A percentile compares a stretch with the other conserved stretches of the same genome.
phyloP scores from a whole-genome alignment of 23 red algal genomes.

The Cyanidium caldarium region DNA sequence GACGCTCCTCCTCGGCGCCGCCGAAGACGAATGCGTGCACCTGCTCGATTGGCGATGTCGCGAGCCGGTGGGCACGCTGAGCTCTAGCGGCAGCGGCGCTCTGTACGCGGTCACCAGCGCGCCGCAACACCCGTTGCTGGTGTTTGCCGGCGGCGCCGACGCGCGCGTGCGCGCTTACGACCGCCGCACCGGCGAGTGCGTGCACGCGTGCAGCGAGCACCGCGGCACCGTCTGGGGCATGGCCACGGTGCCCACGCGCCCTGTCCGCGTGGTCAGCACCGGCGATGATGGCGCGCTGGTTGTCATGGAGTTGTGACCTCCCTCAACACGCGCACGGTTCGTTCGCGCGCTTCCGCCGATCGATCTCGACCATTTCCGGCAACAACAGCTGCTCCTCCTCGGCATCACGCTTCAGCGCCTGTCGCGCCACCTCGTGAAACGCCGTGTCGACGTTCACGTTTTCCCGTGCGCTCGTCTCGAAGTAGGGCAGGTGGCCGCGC shows the following conservation, averaged over 20 bases:
- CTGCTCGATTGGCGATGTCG: neutral
- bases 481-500: conserved; percentile 43
- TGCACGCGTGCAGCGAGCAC: neutral
- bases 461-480: conserved; percentile 93
- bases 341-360: neutral
- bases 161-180: neutral
- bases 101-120: neutral
- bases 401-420: conserved; percentile 37
- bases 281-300: too few species aligned
- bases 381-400: conserved; percentile 57
- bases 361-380: conserved; percentile 7
- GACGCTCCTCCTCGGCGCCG: neutral
- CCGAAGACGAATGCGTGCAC: conserved; percentile 3
- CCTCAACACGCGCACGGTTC: neutral
- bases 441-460: conserved; percentile 79
- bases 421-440: conserved; percentile 55
- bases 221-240: too few species aligned
- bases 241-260: too few species aligned
- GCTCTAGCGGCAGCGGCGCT: neutral
- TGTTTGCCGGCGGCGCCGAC: neutral
- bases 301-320: too few species aligned
- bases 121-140: neutral
- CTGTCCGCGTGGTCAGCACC: too few species aligned
- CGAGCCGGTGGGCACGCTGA: neutral
- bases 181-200: neutral